Base-by-base conservation (phyloP, 2,329 filamentous ascomycete species). In the Phialemoniopsis sp. region DNA sequence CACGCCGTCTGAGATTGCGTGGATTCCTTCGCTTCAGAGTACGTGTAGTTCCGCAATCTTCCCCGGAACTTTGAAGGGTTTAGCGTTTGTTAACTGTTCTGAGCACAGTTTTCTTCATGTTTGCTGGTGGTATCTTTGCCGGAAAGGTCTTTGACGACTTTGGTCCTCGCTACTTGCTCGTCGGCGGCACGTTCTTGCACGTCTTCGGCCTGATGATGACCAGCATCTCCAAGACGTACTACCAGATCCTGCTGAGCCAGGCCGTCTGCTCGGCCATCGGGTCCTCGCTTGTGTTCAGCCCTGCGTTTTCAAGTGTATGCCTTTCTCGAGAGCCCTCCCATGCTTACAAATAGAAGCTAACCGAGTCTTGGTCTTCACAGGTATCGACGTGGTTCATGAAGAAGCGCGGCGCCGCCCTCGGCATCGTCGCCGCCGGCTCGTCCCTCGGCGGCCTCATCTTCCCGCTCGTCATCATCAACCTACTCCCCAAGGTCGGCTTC, bases 321-420 rank as follows among this genome's bases (percentile, higher is more conserved):
- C n/a, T n/a, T n/a, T n/a, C n/a, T n/a, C n/a, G n/a, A n/a, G n/a
- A n/a, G n/a, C n/a, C n/a, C n/a, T n/a, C n/a, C n/a, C n/a, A n/a
- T n/a, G n/a, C n/a, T n/a, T n/a, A n/a, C n/a, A n/a, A n/a, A n/a
- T n/a, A n/a, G n/a, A n/a, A n/a, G 63, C 37, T 58, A 52, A 16
- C 62, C 64, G 2, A 49, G n/a, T 49, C 3, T 34, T 68, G 13
- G 47, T 62, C 1, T 38, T 67, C 3, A 44, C 60, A n/a, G n/a
- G n/a, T 26, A 17, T 19, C 36, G 32, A 37, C 30, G 13, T 41
- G 28, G 18, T 41, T 38, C 28, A 13, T 13, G 6, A 6, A 10
- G 10, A 43, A 32, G 14, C 37, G 43, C 3, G 41, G 32, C 28
- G 13, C 32, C 5, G 37, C 33, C 44, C 44, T 39, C 4, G 45